These are phyloP conservation scores for Huntiella moniliformis DNA, from an alignment of 2,329 filamentous ascomycete species.

Conservation along the genomic window DNA sequence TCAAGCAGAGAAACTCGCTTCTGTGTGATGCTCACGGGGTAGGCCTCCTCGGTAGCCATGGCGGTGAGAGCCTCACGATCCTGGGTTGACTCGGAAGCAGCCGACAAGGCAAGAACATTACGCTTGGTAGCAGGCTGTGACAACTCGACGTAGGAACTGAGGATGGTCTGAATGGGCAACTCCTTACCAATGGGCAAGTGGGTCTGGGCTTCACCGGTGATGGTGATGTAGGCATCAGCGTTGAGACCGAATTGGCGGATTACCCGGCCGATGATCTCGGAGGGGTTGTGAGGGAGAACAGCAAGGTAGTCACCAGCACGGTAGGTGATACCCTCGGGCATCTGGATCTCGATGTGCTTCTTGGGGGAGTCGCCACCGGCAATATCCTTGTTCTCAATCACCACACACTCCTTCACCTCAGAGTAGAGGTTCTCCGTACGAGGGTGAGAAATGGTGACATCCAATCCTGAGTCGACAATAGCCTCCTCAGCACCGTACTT, in stretches of 20 bases:
- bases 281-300: constrained; percentile 51
- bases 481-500: constrained; percentile 29
- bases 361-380: constrained; percentile 36
- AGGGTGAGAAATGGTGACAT: constrained; percentile 32
- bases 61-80: constrained; percentile 25
- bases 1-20: constrained; percentile 49
- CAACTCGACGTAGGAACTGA: constrained; percentile 55
- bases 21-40: constrained; percentile 28
- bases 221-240: constrained; percentile 48
- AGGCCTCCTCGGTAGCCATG: constrained; percentile 26
- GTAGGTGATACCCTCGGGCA: constrained; percentile 49
- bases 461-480: constrained; percentile 15
- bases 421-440: constrained; percentile 41
- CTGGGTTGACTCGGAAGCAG: constrained; percentile 28
- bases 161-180: constrained; percentile 42
- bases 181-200: constrained; percentile 35
- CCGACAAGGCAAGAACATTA: constrained; percentile 26
- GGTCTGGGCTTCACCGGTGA: constrained; percentile 32
- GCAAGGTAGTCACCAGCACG: constrained; percentile 60
- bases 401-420: constrained; percentile 41
- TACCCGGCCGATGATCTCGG: constrained; percentile 39
- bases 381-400: constrained; percentile 33
- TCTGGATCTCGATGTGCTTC: constrained; percentile 45
- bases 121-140: constrained; percentile 53
- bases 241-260: constrained; percentile 47